These are phyloP conservation scores for Calonectria pseudoreteaudii DNA, from an alignment of 2,329 filamentous ascomycete species.

Conservation along the genomic window DNA sequence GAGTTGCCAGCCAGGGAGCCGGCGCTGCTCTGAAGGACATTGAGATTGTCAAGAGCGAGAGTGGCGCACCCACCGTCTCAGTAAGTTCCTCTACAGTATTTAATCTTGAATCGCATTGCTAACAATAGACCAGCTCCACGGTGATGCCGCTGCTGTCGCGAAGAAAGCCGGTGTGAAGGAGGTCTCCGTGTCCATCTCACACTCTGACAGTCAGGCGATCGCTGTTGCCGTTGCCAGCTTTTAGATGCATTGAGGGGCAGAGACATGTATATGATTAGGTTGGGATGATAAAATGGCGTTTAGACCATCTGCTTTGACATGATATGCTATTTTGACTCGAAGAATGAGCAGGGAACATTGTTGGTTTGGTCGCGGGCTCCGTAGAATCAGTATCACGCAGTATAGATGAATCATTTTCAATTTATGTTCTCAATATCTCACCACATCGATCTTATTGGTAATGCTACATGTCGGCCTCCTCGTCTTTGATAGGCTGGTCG, in stretches of 20 bases:
- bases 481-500: background rate
- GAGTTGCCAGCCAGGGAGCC: slow-evolving; percentile 86
- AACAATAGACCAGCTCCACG: slow-evolving; percentile 76
- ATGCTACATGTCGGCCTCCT: background rate
- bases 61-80: slow-evolving; percentile 84
- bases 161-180: slow-evolving; percentile 87
- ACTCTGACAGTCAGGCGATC: slow-evolving; percentile 93
- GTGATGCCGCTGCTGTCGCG: slow-evolving; percentile 85
- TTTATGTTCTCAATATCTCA: background rate
- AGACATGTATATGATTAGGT: slow-evolving; percentile 34
- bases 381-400: slow-evolving; percentile 36
- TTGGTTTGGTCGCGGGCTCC: slow-evolving; percentile 23
- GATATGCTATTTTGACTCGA: slow-evolving; percentile 29
- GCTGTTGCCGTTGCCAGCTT: slow-evolving; percentile 91
- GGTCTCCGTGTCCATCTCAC: slow-evolving; percentile 94
- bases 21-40: slow-evolving; percentile 94
- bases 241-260: slow-evolving; percentile 53
- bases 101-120: slow-evolving; percentile 43
- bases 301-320: slow-evolving; percentile 42
- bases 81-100: slow-evolving; percentile 67
- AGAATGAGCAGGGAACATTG: slow-evolving; percentile 12
- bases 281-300: slow-evolving; percentile 39
- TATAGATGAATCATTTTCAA: slow-evolving; percentile 37
- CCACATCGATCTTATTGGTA: background rate
- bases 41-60: slow-evolving; percentile 86